Evolutionary conservation across 208 protist species (phyloP).

Genomic region (Leishmania aethiopica): DNA sequence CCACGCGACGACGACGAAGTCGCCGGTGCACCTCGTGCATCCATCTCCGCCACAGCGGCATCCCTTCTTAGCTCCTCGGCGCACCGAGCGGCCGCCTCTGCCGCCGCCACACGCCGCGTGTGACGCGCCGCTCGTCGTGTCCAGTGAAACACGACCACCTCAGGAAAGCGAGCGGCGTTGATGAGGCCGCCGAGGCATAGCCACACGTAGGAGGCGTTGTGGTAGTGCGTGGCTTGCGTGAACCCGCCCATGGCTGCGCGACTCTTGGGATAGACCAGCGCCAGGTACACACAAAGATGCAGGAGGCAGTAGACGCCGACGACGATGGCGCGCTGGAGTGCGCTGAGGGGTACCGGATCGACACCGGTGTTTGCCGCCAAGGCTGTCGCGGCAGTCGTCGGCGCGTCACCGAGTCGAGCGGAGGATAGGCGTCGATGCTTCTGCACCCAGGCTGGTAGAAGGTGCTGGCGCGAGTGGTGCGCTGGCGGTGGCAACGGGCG

Average conservation of each 20-base stretch:
- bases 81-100: conserved; percentile 16
- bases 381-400: not conserved
- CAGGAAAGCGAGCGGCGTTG: conserved; percentile 54
- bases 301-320: conserved; percentile 44
- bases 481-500: conserved; percentile 1
- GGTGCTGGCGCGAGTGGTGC: not conserved
- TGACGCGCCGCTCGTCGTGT: conserved; percentile 19
- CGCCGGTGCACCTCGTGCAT: not conserved
- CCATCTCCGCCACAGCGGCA: not conserved
- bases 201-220: conserved; percentile 56
- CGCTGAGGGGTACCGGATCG: conserved; percentile 21
- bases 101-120: conserved; percentile 5
- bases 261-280: conserved; percentile 56
- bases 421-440: not conserved
- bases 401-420: not conserved
- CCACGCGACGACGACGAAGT: not conserved
- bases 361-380: not conserved
- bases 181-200: conserved; percentile 47
- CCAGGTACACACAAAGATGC: conserved; percentile 46
- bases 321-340: conserved; percentile 29
- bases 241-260: conserved; percentile 33
- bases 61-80: conserved; percentile 17
- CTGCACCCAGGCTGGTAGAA: conserved; percentile 11
- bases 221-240: conserved; percentile 55
- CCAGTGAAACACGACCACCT: conserved; percentile 36